Percentiles rank a stretch among this genome's conserved stretches.
Evolutionary conservation across 257 asterid genomes (phyloP).

Genomic region (Gentiana dahurica): DNA sequence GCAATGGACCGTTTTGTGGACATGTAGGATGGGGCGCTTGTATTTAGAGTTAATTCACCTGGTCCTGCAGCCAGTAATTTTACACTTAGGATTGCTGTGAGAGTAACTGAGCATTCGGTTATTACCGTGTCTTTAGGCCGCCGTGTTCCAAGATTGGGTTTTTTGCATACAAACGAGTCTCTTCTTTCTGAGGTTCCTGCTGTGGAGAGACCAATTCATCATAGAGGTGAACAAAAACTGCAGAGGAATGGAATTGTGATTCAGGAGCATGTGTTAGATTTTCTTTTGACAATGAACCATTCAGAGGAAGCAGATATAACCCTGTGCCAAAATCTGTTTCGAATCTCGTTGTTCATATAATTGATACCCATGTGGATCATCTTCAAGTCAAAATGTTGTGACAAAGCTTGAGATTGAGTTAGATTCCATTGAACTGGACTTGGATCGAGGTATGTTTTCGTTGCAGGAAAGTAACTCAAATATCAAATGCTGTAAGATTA

Average conservation of each 20-base stretch:
- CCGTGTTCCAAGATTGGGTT: conserved; percentile 84
- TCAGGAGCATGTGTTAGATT: conserved; percentile 69
- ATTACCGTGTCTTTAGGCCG: conserved; percentile 80
- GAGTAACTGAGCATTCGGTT: conserved; percentile 77
- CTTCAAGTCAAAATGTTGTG: conserved; percentile 79
- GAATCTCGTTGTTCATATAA: conserved; percentile 73
- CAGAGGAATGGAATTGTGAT: conserved; percentile 62
- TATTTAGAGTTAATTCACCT: conserved; percentile 83
- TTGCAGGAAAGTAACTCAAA: too few relatives aligned
- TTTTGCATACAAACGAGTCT: conserved; percentile 55
- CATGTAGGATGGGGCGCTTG: conserved; percentile 91
- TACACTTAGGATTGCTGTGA: conserved; percentile 74
- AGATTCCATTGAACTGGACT: conserved; percentile 72
- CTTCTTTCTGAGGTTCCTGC: conserved; percentile 79
- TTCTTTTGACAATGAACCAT: conserved; percentile 81
- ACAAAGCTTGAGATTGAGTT: conserved; percentile 88
- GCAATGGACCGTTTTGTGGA: conserved; percentile 94
- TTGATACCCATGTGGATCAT: conserved; percentile 94
- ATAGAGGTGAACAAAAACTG: conserved; percentile 19
- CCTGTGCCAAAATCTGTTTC: conserved; percentile 87
- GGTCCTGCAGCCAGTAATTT: conserved; percentile 85
- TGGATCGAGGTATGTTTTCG: conserved; percentile 61
- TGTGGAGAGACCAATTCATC: conserved; percentile 42
- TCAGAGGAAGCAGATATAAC: conserved; percentile 93
- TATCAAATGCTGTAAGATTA: too few relatives aligned